These are phyloP conservation scores for Skeletonema menzelii DNA, from an alignment of 108 stramenopile genomes.

Conservation along the genomic window DNA sequence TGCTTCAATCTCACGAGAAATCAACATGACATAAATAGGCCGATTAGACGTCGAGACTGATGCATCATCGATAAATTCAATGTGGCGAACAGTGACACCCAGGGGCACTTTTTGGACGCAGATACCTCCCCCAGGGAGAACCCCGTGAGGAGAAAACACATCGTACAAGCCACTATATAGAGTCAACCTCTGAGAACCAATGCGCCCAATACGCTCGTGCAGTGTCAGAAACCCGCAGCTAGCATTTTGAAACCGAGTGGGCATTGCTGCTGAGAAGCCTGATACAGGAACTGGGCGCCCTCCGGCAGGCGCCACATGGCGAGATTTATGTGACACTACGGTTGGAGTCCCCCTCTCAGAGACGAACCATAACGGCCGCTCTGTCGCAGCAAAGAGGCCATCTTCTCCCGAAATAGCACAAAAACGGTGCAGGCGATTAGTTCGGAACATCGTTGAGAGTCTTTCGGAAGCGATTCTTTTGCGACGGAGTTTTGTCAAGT, in stretches of 20 bases:
- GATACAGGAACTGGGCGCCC: slow-evolving; percentile 65
- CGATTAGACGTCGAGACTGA: slow-evolving; percentile 59
- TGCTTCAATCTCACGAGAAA: slow-evolving; percentile 77
- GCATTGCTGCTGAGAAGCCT: slow-evolving; percentile 70
- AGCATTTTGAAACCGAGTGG: slow-evolving; percentile 34
- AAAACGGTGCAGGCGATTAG: slow-evolving; percentile 68
- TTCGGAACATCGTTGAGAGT: slow-evolving; percentile 35
- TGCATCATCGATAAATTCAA: slow-evolving; percentile 77
- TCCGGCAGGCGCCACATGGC: slow-evolving; percentile 83
- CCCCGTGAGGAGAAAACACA: slow-evolving; percentile 53
- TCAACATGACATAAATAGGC: slow-evolving; percentile 76
- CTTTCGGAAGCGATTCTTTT: slow-evolving; percentile 55
- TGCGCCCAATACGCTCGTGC: slow-evolving; percentile 85
- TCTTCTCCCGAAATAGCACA: slow-evolving; percentile 66
- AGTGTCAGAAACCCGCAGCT: slow-evolving; percentile 70
- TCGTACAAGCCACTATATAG: slow-evolving; percentile 65
- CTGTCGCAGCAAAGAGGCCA: slow-evolving; percentile 74
- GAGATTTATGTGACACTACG: slow-evolving; percentile 65
- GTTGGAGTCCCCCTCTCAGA: slow-evolving; percentile 71
- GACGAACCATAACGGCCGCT: slow-evolving; percentile 79
- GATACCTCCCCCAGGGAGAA: slow-evolving; percentile 79
- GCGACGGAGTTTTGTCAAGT: slow-evolving; percentile 69
- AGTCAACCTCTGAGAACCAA: slow-evolving; percentile 84
- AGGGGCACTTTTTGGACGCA: slow-evolving; percentile 74
- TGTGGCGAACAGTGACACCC: slow-evolving; percentile 77